These are phyloP conservation scores for Cenchrus fungigraminus DNA, from an alignment of 176 grass and related monocot species.

Conservation along the genomic window DNA sequence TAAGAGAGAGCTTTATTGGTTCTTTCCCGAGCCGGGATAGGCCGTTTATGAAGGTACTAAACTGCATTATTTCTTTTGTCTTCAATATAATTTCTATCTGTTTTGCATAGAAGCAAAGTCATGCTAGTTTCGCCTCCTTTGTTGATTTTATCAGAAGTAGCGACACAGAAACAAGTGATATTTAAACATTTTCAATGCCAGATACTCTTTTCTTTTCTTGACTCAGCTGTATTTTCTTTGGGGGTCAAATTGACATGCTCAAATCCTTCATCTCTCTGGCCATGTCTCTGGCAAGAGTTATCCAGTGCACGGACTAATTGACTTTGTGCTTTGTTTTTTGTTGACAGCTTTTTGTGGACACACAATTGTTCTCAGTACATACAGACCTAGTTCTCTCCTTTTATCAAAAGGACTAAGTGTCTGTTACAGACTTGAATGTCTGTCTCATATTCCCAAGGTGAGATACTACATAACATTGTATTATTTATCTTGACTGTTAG, in stretches of 20 bases:
- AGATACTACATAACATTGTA: slow-evolving; percentile 1
- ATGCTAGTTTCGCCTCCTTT: background rate
- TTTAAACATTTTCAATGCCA: background rate
- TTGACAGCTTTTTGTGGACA: slow-evolving; percentile 90
- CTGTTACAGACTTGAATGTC: slow-evolving; percentile 37
- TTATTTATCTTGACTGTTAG: background rate
- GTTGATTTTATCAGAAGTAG: background rate
- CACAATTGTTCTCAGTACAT: slow-evolving; percentile 97
- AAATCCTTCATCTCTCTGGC: background rate
- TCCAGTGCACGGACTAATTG: background rate
- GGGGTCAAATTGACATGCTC: background rate
- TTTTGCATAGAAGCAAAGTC: background rate
- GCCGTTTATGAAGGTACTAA: slow-evolving; percentile 94
- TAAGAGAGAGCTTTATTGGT: slow-evolving; percentile 94
- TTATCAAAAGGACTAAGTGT: slow-evolving; percentile 95
- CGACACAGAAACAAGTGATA: slow-evolving; percentile 15
- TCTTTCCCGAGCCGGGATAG: slow-evolving; percentile 78
- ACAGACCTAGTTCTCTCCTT: slow-evolving; percentile 98
- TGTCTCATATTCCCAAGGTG: slow-evolving; percentile 50
- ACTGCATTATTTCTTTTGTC: background rate
- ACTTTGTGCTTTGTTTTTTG: slow-evolving; percentile 22
- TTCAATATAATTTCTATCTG: background rate
- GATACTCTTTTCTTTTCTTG: background rate
- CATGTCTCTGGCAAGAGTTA: background rate
- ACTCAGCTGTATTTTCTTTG: slow-evolving; percentile 21